Evolutionary conservation across 257 asterid genomes (phyloP), one percentile per base, ranked within the genome.

Genomic region (Solanum virginianum): DNA sequence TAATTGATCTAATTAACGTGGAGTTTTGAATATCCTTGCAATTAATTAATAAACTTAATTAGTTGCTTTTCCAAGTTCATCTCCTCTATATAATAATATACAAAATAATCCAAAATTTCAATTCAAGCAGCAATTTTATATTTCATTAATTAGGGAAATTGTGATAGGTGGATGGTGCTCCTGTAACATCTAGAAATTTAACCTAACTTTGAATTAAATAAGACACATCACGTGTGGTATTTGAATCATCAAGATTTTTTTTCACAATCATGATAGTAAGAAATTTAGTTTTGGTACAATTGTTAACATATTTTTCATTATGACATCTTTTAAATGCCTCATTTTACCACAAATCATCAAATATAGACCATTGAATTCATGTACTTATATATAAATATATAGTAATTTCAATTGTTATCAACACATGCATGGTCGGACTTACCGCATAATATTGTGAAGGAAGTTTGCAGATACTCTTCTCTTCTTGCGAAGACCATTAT

Each of bases 141-240:
- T 49, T 51, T 77, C 74, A 41, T 32, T 71, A 79, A 56, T 55
- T 68, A 56, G 13, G 49, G 86, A 74, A 74, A 13, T 29, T 36
- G 82, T 39, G 24, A 75, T 53, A 49, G 62, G 62, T 75, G 82
- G 60, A n/a, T n/a, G n/a, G n/a, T n/a, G n/a, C n/a, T n/a, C n/a
- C n/a, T n/a, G n/a, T n/a, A n/a, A n/a, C n/a, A n/a, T n/a, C 45
- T 60, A 49, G 60, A 75, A 6, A 75, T 49, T 49, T 22, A 24
- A 47, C 82, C 81, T 69, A 24, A 24, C 4, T 43, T 49, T 51
- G 74, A 83, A 12, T 20, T 18, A 53, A 54, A 6, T 20, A 26
- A 43, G 69, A 85, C 85, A 69, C 49, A 68, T 14, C 88, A 85
- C 20, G 88, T 81, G 87, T 29, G 56, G 9, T 29, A 77, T 55